These are phyloP conservation scores for Akanthomyces uredinophilus DNA, from an alignment of 2,329 filamentous ascomycete genomes.

Conservation along the genomic window DNA sequence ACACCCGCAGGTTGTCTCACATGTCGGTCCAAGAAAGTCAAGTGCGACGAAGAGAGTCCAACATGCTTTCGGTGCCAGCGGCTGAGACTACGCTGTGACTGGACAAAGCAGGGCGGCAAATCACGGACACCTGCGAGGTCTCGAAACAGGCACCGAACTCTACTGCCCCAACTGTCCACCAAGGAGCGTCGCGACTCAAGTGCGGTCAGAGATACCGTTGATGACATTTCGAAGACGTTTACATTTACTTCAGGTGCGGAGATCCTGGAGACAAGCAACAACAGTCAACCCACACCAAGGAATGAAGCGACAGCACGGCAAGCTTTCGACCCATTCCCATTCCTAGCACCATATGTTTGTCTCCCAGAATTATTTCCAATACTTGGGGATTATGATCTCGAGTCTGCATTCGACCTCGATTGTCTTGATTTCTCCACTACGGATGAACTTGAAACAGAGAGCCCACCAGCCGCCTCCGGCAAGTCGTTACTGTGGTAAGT, in stretches of 20 bases:
- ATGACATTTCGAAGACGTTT: too few relatives aligned
- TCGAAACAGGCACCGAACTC: not conserved
- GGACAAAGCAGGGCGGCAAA: not conserved
- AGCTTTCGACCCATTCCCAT: not conserved
- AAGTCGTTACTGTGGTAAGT: too few relatives aligned
- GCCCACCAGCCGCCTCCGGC: too few relatives aligned
- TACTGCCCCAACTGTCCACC: not conserved
- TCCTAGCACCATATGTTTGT: too few relatives aligned
- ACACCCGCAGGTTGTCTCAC: conserved; percentile 4
- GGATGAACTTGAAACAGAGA: too few relatives aligned
- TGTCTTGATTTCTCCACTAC: too few relatives aligned
- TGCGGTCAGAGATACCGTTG: too few relatives aligned
- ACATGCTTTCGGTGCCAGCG: conserved; percentile 10
- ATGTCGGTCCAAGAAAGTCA: conserved; percentile 14
- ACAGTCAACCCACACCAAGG: not conserved
- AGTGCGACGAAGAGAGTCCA: conserved; percentile 13
- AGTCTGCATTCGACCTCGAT: too few relatives aligned
- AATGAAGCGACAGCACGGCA: not conserved
- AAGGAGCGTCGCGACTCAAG: not conserved
- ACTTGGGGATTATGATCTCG: too few relatives aligned
- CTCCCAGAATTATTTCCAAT: too few relatives aligned
- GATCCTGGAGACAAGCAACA: not conserved
- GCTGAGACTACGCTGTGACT: conserved; percentile 3
- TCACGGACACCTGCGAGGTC: not conserved
- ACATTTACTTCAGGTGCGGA: too few relatives aligned